Evolutionary conservation across 768 basidiomycete genomes (phyloP).

Genomic region (Phanerochaete carnosa): DNA sequence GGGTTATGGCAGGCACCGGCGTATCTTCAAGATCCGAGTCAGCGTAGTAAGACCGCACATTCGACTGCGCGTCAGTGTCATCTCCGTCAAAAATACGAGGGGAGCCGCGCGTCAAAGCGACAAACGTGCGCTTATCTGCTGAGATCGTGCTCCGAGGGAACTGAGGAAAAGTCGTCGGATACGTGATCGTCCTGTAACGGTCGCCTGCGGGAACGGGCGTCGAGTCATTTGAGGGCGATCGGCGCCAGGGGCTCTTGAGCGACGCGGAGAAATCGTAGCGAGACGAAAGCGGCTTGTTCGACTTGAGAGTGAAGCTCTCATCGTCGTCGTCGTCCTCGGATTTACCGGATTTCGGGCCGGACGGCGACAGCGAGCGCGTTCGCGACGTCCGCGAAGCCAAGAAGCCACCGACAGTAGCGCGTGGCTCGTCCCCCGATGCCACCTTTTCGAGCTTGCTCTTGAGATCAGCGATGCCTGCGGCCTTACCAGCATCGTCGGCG

Average conservation of each 20-base stretch:
- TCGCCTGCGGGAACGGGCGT: conserved; percentile 8
- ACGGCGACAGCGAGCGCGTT: conserved; percentile 15
- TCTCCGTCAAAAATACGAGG: conserved; percentile 44
- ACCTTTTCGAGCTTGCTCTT: conserved; percentile 66
- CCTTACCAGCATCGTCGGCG: conserved; percentile 27
- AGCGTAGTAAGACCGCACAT: conserved; percentile 5
- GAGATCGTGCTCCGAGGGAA: conserved; percentile 17
- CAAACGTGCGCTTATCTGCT: conserved; percentile 8
- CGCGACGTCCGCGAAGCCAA: conserved; percentile 16
- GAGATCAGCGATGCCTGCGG: conserved; percentile 55
- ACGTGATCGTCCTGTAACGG: conserved; percentile 44
- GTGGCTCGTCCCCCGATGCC: conserved; percentile 29
- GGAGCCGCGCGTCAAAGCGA: conserved; percentile 36
- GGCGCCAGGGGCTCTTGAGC: conserved; percentile 46
- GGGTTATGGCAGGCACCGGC: conserved; percentile 15
- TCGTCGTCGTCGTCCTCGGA: neutral
- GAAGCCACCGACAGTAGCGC: conserved; percentile 24
- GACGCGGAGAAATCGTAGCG: conserved; percentile 60
- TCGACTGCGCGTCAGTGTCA: conserved; percentile 2
- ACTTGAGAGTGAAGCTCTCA: conserved; percentile 22
- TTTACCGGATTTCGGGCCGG: neutral
- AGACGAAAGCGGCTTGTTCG: conserved; percentile 39
- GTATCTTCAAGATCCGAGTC: conserved; percentile 19
- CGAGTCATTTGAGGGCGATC: conserved; percentile 17
- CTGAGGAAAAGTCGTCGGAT: conserved; percentile 32